phyloP scores from a whole-genome alignment of 2,329 filamentous ascomycete species.

The Ophiocordyceps camponoti-saundersi region DNA sequence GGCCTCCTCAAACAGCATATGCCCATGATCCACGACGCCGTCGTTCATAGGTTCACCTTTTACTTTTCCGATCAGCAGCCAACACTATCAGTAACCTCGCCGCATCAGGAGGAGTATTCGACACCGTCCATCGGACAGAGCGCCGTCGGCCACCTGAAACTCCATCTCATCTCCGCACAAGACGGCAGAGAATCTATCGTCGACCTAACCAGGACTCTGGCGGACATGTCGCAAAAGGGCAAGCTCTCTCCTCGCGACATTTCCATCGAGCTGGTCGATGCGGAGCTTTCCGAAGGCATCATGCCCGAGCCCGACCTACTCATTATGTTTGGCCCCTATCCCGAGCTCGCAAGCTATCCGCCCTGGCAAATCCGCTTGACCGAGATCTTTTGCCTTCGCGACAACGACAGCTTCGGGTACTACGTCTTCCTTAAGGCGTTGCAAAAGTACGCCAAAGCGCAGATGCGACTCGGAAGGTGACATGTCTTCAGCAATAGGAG shows the following conservation, averaged over 20 bases:
- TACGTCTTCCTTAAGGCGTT: conserved; percentile 80
- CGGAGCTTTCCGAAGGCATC: conserved; percentile 63
- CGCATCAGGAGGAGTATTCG: conserved; percentile 21
- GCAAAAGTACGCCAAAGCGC: conserved; percentile 68
- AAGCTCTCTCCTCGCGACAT: conserved; percentile 75
- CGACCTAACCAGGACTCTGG: conserved; percentile 82
- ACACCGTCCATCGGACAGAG: conserved; percentile 10
- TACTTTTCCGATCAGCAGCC: conserved; percentile 75
- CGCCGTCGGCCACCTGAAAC: conserved; percentile 25
- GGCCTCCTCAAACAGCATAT: conserved; percentile 82
- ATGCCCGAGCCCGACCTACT: conserved; percentile 84
- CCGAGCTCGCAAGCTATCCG: conserved; percentile 80
- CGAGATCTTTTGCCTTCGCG: conserved; percentile 71
- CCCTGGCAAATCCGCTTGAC: conserved; percentile 93
- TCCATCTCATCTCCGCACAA: conserved; percentile 71
- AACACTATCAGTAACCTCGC: conserved; percentile 39
- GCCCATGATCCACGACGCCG: conserved; percentile 63
- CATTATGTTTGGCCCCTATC: conserved; percentile 67
- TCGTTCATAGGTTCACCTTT: conserved; percentile 62
- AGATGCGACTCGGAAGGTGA: conserved; percentile 68
- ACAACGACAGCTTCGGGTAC: conserved; percentile 76
- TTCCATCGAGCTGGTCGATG: conserved; percentile 70
- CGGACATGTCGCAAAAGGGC: conserved; percentile 83
- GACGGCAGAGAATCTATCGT: conserved; percentile 90
- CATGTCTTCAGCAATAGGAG: background rate